Base-by-base conservation (phyloP, 2,329 filamentous ascomycete genomes). In the Sporothrix mexicana region DNA sequence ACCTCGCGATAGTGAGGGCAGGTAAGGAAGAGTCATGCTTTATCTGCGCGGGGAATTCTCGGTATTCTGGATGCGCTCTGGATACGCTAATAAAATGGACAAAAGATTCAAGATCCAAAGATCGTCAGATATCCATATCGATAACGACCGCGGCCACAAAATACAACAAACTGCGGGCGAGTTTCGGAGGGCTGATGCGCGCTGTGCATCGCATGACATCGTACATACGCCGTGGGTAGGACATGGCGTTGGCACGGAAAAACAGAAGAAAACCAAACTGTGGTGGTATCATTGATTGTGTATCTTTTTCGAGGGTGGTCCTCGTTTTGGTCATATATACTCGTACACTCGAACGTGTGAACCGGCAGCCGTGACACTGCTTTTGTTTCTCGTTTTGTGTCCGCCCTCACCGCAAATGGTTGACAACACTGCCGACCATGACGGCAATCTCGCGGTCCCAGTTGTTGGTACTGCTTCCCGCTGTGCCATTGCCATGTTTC, bases 391-490 rank as follows among this genome's bases (percentile, higher is more conserved):
- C 30, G 5, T 30, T 30, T 30, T 30, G 30, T 30, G 30, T 30
- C 30, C 30, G 30, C 30, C 30, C 85, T 74, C 85, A 82, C 12
- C 85, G 83, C 3, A 89, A 77, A 73, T 86, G 86, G 66, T 87
- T 88, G 53, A 94, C 86, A 6, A 98, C 90, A 77, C 93, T 93
- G 70, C 93, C 92, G 57, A 97, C 92, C 95, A 98, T 98, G 66
- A 98, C 95, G 1, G 95, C 94, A 66, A 95, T 92, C 82, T 98
- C 96, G 53, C 95, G 88, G 78, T 98, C 95, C 93, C 94, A 98
- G 72, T 84, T 87, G 7, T 83, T 85, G 55, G n/a, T 43, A 7
- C 15, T n/a, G 17, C 3, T 41, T 30, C 20, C 23, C 43, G 62
- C 12, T 7, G 47, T 55, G 41, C 53, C 36, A 25, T 55, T 72